phyloP scores from a whole-genome alignment of 495 filamentous ascomycete species.

The Glarea lozoyensis region DNA sequence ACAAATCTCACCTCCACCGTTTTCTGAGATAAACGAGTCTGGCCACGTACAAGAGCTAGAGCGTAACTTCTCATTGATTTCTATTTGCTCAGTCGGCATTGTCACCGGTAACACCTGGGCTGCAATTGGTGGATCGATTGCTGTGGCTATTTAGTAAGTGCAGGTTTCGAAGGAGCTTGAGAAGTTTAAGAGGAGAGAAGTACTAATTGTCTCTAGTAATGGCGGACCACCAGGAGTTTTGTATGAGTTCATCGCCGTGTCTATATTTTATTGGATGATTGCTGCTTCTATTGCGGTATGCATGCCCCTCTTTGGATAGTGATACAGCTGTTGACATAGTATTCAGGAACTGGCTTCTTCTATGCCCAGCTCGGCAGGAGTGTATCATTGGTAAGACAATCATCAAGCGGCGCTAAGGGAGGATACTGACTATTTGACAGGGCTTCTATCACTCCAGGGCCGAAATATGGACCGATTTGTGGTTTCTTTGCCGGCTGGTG shows the following conservation, averaged over 20 bases:
- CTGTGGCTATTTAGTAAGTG: slow-evolving; percentile 31
- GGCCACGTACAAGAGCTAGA: slow-evolving; percentile 47
- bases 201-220: background rate
- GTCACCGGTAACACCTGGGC: slow-evolving; percentile 49
- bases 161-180: background rate
- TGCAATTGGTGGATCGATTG: slow-evolving; percentile 42
- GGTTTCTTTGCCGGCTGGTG: slow-evolving; percentile 76
- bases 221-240: slow-evolving; percentile 4
- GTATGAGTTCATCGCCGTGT: slow-evolving; percentile 7
- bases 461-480: slow-evolving; percentile 55
- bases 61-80: slow-evolving; percentile 44
- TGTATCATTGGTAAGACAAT: background rate
- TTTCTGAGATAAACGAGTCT: slow-evolving; percentile 45
- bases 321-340: too few species aligned
- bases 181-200: background rate
- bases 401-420: background rate
- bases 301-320: too few species aligned
- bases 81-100: slow-evolving; percentile 41
- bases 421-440: slow-evolving; percentile 63
- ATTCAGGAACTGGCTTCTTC: slow-evolving; percentile 72
- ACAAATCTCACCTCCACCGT: too few species aligned
- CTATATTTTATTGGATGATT: slow-evolving; percentile 15
- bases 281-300: slow-evolving; percentile 33
- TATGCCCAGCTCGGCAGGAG: slow-evolving; percentile 68
- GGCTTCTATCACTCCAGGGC: slow-evolving; percentile 67